phyloP scores from a whole-genome alignment of 1,284 basidiomycete genomes.

The Apiotrichum porosum region DNA sequence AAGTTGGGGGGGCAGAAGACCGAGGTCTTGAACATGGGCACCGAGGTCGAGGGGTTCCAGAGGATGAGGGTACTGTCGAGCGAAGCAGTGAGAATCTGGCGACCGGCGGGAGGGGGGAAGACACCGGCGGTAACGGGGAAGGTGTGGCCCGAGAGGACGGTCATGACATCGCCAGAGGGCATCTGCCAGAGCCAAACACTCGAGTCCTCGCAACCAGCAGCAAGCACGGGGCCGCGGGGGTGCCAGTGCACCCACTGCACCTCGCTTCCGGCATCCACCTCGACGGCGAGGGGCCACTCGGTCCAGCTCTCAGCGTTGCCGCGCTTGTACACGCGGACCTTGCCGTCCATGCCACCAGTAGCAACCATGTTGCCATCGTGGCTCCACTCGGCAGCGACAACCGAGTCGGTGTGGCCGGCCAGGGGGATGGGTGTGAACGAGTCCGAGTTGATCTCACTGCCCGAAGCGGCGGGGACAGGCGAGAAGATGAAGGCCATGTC shows the following conservation, averaged over 20 bases:
- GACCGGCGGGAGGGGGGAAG: constrained; percentile 67
- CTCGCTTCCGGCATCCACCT: constrained; percentile 90
- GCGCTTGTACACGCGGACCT: constrained; percentile 82
- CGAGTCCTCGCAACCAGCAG: constrained; percentile 88
- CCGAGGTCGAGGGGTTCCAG: constrained; percentile 74
- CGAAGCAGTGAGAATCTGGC: constrained; percentile 81
- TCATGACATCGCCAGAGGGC: constrained; percentile 88
- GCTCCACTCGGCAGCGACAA: constrained; percentile 75
- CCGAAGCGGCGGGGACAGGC: constrained; percentile 32
- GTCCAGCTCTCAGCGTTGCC: constrained; percentile 65
- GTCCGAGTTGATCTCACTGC: constrained; percentile 51
- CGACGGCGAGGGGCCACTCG: constrained; percentile 87
- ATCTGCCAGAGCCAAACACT: constrained; percentile 99
- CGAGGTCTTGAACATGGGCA: constrained; percentile 60
- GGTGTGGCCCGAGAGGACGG: constrained; percentile 89
- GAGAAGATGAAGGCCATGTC: constrained; percentile 86
- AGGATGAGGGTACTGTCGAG: constrained; percentile 77
- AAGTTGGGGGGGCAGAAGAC: constrained; percentile 56
- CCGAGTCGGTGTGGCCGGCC: constrained; percentile 88
- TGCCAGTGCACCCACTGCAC: constrained; percentile 96
- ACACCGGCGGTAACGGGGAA: constrained; percentile 78
- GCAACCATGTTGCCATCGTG: constrained; percentile 85
- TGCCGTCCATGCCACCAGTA: constrained; percentile 96
- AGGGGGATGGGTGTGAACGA: constrained; percentile 75
- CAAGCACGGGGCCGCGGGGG: constrained; percentile 81